Evolutionary conservation across 106 monocot species (phyloP).

Genomic region (Narthecium ossifragum): DNA sequence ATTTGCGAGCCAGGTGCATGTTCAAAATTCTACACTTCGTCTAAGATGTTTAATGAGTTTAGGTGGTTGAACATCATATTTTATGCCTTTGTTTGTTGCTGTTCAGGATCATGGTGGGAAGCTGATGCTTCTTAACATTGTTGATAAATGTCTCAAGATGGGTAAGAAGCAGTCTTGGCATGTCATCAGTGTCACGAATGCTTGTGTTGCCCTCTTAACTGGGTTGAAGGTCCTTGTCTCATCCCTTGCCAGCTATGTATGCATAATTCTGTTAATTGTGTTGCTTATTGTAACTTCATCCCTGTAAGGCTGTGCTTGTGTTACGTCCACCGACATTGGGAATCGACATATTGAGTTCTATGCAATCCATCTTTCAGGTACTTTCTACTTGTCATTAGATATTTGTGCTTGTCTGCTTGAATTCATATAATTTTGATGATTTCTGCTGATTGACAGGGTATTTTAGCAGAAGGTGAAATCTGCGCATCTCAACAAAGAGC

Average conservation of each 20-base stretch:
- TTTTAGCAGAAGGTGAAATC: conserved; percentile 69
- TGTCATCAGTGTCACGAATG: conserved; percentile 63
- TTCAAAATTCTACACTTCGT: neutral
- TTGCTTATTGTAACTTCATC: neutral
- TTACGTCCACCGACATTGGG: conserved; percentile 43
- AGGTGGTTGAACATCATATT: neutral
- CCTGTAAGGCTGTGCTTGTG: conserved; percentile 51
- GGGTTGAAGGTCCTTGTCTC: conserved; percentile 83
- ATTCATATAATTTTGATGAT: neutral
- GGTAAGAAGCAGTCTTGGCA: conserved; percentile 75
- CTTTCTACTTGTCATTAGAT: neutral
- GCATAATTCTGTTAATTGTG: conserved; percentile 5
- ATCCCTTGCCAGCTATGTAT: too few species aligned
- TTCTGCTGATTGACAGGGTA: conserved; percentile 30
- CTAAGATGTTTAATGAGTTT: neutral
- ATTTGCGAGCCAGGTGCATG: conserved; percentile 72
- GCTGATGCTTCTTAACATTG: conserved; percentile 53
- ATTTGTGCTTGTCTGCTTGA: conserved; percentile 2
- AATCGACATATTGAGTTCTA: conserved; percentile 53
- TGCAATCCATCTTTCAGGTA: conserved; percentile 84
- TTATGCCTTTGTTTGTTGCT: neutral
- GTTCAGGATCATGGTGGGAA: conserved; percentile 65
- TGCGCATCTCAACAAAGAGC: conserved; percentile 76
- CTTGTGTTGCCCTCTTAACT: conserved; percentile 76
- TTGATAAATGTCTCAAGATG: conserved; percentile 68